Conservation (phyloP, 2,329 filamentous ascomycete genomes). For the Trichophyton schoenleinii region DNA sequence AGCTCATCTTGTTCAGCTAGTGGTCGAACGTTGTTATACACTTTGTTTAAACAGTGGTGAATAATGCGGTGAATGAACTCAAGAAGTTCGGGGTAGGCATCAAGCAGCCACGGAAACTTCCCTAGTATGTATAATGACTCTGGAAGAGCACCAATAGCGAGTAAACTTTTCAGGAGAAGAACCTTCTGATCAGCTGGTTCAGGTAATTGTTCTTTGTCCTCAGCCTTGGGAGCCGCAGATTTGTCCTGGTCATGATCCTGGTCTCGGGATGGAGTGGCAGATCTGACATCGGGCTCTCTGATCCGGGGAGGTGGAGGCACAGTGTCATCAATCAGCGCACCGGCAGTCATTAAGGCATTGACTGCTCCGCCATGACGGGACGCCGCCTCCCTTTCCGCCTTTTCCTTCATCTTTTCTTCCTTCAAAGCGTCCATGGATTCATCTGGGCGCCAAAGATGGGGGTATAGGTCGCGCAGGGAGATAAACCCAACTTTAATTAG, state of each 20-base stretch:
- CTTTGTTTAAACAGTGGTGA: slow-evolving; percentile 65
- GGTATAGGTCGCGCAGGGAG: slow-evolving; percentile 78
- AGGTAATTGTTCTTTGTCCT: slow-evolving; percentile 43
- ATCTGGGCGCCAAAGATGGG: slow-evolving; percentile 78
- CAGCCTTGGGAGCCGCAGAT: slow-evolving; percentile 23
- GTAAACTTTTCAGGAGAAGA: slow-evolving; percentile 65
- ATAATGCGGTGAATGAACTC: slow-evolving; percentile 75
- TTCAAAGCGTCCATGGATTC: slow-evolving; percentile 66
- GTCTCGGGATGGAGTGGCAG: slow-evolving; percentile 44
- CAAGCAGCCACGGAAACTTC: slow-evolving; percentile 82
- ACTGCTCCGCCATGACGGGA: slow-evolving; percentile 55
- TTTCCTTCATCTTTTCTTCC: slow-evolving; percentile 57
- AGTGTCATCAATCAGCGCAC: slow-evolving; percentile 74
- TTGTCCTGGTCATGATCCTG: slow-evolving; percentile 42
- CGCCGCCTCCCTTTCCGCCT: slow-evolving; percentile 63
- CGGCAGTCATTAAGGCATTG: slow-evolving; percentile 80
- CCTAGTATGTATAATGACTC: slow-evolving; percentile 88
- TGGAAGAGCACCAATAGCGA: slow-evolving; percentile 83
- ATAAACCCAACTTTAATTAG: slow-evolving; percentile 97
- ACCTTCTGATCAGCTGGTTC: slow-evolving; percentile 83
- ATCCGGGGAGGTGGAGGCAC: slow-evolving; percentile 37
- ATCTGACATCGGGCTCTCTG: slow-evolving; percentile 42
- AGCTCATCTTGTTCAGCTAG: slow-evolving; percentile 30
- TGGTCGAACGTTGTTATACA: slow-evolving; percentile 47
- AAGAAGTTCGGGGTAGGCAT: slow-evolving; percentile 69